Percentiles rank a stretch among this genome's conserved stretches.
These are phyloP conservation scores for Mycena olivaceomarginata DNA, from an alignment of 768 basidiomycete genomes.

Conservation along the genomic window DNA sequence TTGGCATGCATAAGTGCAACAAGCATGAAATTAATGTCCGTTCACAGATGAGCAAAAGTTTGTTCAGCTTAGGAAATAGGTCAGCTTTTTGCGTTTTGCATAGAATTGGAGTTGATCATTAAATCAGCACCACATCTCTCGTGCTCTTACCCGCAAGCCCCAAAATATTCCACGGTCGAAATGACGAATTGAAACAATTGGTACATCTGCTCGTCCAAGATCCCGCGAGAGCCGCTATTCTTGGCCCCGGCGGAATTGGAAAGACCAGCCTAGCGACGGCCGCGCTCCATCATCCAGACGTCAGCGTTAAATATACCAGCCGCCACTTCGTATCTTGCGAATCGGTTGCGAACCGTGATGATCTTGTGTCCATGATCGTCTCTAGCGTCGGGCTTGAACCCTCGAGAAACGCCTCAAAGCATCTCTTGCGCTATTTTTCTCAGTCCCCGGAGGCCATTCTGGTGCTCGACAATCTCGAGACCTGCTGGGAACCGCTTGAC, in stretches of 20 bases:
- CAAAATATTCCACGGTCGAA: slow-evolving; percentile 35
- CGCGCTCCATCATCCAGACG: slow-evolving; percentile 32
- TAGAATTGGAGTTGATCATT: background rate
- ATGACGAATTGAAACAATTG: slow-evolving; percentile 15
- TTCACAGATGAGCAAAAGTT: slow-evolving; percentile 8
- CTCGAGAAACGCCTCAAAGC: slow-evolving; percentile 11
- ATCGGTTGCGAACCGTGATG: slow-evolving; percentile 14
- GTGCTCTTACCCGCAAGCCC: slow-evolving; percentile 26
- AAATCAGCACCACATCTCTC: slow-evolving; percentile 22
- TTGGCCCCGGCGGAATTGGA: slow-evolving; percentile 38
- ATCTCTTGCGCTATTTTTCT: slow-evolving; percentile 17
- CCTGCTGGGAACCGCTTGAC: slow-evolving; percentile 29
- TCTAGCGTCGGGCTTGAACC: slow-evolving; percentile 10
- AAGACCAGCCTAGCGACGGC: slow-evolving; percentile 32
- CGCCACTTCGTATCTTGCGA: slow-evolving; percentile 36
- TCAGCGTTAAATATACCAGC: slow-evolving; percentile 19
- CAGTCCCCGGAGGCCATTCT: background rate
- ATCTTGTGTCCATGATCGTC: slow-evolving; percentile 21
- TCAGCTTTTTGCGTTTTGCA: background rate
- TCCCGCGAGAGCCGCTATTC: slow-evolving; percentile 16
- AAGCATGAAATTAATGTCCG: background rate
- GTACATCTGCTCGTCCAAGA: slow-evolving; percentile 28
- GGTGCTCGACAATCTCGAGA: slow-evolving; percentile 37
- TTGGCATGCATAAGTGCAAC: background rate
- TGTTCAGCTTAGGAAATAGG: slow-evolving; percentile 22